Percentiles rank a stretch among this genome's conserved stretches.
These are phyloP conservation scores for Raffaelea albimanens DNA, from an alignment of 2,329 filamentous ascomycete genomes.

Conservation along the genomic window DNA sequence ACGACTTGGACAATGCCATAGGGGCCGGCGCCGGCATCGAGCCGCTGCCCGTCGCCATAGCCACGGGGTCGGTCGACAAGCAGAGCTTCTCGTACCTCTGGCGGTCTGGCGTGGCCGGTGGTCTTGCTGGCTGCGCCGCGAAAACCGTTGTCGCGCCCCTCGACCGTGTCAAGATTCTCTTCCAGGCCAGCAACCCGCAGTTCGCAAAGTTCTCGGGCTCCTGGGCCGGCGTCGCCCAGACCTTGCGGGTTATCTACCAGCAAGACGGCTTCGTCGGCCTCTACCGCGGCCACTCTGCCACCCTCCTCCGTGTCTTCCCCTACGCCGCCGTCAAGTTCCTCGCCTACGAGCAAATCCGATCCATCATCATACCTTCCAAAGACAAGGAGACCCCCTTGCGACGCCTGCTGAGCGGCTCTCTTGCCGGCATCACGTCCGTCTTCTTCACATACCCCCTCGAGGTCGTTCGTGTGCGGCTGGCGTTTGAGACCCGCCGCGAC, in stretches of 20 bases:
- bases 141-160: constrained; percentile 94
- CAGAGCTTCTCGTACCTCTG: constrained; percentile 76
- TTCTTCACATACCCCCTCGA: constrained; percentile 96
- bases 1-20: background rate
- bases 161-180: constrained; percentile 96
- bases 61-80: constrained; percentile 48
- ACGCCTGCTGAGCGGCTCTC: constrained; percentile 61
- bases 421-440: constrained; percentile 81
- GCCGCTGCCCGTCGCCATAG: constrained; percentile 36
- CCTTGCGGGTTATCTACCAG: constrained; percentile 74
- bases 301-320: constrained; percentile 86
- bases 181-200: constrained; percentile 88
- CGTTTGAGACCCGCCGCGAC: constrained; percentile 81
- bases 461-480: constrained; percentile 81
- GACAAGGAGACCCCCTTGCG: constrained; percentile 73
- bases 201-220: constrained; percentile 89
- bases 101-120: constrained; percentile 77
- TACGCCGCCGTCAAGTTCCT: constrained; percentile 98
- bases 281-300: constrained; percentile 91
- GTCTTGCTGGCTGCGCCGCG: constrained; percentile 82
- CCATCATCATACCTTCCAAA: constrained; percentile 59
- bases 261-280: constrained; percentile 67
- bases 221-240: constrained; percentile 74
- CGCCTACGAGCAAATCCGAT: constrained; percentile 91
- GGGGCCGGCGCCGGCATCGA: constrained; percentile 21